Evolutionary conservation across 78 protist genomes (phyloP).

Genomic region (Diacronema lutheri): DNA sequence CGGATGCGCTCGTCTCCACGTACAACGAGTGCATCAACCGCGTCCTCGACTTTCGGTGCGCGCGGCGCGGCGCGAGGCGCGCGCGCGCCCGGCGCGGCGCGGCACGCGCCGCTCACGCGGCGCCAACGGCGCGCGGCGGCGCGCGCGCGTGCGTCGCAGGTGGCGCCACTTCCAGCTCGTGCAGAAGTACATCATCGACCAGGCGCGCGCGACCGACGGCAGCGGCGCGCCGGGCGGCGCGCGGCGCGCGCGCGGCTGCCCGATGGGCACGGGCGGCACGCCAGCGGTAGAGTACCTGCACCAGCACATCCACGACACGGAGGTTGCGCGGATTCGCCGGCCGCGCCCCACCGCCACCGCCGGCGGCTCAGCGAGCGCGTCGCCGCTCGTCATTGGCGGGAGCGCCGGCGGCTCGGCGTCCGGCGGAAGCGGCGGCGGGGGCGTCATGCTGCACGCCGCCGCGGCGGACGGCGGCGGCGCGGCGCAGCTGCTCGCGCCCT

Average conservation of each 20-base stretch:
- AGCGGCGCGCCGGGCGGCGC: too few species aligned
- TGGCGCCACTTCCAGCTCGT: constrained; percentile 7
- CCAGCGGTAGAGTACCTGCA: background rate
- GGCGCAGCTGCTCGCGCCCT: background rate
- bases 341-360: background rate
- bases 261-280: constrained; percentile 8
- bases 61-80: too few species aligned
- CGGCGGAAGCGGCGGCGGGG: background rate
- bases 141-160: too few species aligned
- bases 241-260: too few species aligned
- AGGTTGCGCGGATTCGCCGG: background rate
- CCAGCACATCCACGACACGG: constrained; percentile 19
- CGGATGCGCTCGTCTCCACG: too few species aligned
- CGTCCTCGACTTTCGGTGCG: constrained; percentile 23
- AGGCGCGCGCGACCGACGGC: background rate
- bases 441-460: background rate
- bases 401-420: background rate
- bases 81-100: too few species aligned
- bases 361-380: background rate
- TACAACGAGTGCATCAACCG: too few species aligned
- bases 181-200: background rate
- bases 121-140: too few species aligned
- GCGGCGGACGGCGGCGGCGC: background rate
- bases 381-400: background rate
- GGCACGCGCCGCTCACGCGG: too few species aligned